phyloP scores from a whole-genome alignment of 1,139 yeast species.

The Candida glucosophila region DNA sequence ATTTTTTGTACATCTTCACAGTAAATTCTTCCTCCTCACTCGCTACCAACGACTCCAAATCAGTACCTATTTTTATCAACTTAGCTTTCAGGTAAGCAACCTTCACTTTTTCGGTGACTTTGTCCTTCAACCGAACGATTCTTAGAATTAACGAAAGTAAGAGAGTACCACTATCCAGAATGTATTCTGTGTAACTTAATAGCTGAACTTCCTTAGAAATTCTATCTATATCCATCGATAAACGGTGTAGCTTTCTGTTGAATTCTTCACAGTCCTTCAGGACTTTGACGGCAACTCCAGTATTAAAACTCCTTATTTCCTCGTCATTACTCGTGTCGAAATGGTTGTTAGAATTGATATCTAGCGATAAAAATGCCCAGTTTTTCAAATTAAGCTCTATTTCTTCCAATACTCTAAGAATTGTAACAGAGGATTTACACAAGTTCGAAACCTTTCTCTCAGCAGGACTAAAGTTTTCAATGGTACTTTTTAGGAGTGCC shows the following conservation, averaged over 20 bases:
- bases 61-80: constrained; percentile 46
- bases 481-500: constrained; percentile 28
- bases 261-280: constrained; percentile 40
- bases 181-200: constrained; percentile 38
- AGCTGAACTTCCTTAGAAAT: constrained; percentile 34
- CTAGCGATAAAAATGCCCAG: constrained; percentile 53
- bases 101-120: constrained; percentile 40
- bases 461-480: constrained; percentile 33
- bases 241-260: constrained; percentile 29
- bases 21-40: constrained; percentile 21
- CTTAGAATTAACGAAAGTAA: constrained; percentile 43
- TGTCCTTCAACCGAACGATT: constrained; percentile 40
- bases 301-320: constrained; percentile 33
- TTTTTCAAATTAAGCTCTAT: constrained; percentile 38
- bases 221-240: constrained; percentile 39
- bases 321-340: constrained; percentile 20
- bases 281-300: constrained; percentile 41
- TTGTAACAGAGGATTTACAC: constrained; percentile 40
- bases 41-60: constrained; percentile 36
- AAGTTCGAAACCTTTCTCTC: constrained; percentile 42
- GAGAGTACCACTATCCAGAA: constrained; percentile 52
- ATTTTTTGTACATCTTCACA: constrained; percentile 39
- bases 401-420: constrained; percentile 43
- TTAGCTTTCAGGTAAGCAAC: constrained; percentile 50
- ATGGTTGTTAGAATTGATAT: constrained; percentile 37